These are phyloP conservation scores for Zygosaccharomyces kombuchaensis DNA, from an alignment of 805 yeast species.

Conservation along the genomic window DNA sequence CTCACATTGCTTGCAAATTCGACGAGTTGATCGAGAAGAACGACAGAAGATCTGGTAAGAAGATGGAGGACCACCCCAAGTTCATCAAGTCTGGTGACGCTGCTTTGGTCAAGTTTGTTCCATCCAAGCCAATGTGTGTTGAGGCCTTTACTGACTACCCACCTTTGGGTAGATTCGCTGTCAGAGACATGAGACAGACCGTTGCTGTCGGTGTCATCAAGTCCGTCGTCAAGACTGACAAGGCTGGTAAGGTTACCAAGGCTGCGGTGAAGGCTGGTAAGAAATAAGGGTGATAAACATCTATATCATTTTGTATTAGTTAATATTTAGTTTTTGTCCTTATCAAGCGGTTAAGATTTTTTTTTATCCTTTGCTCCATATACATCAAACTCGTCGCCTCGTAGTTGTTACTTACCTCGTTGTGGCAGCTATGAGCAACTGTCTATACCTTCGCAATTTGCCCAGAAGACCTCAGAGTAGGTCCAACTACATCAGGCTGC, in stretches of 20 bases:
- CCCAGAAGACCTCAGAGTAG: conserved; percentile 27
- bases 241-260: conserved; percentile 94
- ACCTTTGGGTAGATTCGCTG: conserved; percentile 96
- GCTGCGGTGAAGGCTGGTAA: conserved; percentile 56
- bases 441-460: conserved; percentile 22
- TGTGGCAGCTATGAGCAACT: conserved; percentile 8
- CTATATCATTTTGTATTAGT: conserved; percentile 18
- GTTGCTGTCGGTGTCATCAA: conserved; percentile 99
- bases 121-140: conserved; percentile 90
- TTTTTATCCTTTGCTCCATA: not conserved
- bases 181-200: conserved; percentile 99
- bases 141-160: conserved; percentile 94
- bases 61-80: conserved; percentile 83
- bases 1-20: conserved; percentile 89
- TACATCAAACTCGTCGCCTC: too few relatives aligned
- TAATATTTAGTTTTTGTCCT: conserved; percentile 20
- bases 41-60: conserved; percentile 92
- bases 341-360: conserved; percentile 7
- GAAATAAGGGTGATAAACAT: conserved; percentile 26
- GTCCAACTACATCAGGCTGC: conserved; percentile 15
- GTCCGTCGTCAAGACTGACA: conserved; percentile 82
- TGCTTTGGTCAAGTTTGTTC: conserved; percentile 86
- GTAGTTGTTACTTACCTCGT: too few relatives aligned
- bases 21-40: conserved; percentile 75
- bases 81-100: conserved; percentile 96